phyloP scores from a whole-genome alignment of 371 early-diverging fungal genomes.

The Rhizopus sp. region DNA sequence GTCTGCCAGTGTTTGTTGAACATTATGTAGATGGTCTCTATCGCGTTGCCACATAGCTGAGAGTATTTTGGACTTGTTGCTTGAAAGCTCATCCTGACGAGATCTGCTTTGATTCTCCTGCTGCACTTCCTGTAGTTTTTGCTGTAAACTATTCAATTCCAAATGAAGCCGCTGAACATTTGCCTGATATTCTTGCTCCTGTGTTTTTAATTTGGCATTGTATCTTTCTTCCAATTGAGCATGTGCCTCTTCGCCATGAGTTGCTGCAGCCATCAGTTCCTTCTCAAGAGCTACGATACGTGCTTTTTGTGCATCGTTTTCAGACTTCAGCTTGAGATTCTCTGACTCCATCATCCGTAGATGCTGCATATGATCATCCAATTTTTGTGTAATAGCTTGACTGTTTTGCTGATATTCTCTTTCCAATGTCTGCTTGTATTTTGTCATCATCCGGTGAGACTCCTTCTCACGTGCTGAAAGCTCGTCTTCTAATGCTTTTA shows the following conservation, averaged over 20 bases:
- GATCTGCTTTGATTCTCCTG: too few relatives aligned
- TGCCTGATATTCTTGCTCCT: background rate
- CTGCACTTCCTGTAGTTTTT: too few relatives aligned
- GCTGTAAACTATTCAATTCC: too few relatives aligned
- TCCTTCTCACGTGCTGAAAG: background rate
- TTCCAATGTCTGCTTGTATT: background rate
- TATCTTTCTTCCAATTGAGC: background rate
- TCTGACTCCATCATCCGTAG: background rate
- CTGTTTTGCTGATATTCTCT: background rate
- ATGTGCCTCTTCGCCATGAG: background rate
- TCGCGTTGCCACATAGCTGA: slow-evolving; percentile 24
- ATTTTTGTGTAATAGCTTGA: background rate
- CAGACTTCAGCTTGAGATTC: background rate
- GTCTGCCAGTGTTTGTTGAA: slow-evolving; percentile 16
- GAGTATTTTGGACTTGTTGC: slow-evolving; percentile 9
- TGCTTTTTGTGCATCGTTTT: background rate
- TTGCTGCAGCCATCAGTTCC: background rate
- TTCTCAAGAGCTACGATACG: background rate
- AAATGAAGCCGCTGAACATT: background rate
- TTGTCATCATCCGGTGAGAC: background rate
- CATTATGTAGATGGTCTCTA: slow-evolving; percentile 9
- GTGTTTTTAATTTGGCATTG: background rate
- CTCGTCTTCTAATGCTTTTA: too few relatives aligned
- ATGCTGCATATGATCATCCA: background rate
- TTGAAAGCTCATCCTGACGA: background rate